Conservation (phyloP, 176 grass and related monocot genomes). For the Pontederia crassipes region DNA sequence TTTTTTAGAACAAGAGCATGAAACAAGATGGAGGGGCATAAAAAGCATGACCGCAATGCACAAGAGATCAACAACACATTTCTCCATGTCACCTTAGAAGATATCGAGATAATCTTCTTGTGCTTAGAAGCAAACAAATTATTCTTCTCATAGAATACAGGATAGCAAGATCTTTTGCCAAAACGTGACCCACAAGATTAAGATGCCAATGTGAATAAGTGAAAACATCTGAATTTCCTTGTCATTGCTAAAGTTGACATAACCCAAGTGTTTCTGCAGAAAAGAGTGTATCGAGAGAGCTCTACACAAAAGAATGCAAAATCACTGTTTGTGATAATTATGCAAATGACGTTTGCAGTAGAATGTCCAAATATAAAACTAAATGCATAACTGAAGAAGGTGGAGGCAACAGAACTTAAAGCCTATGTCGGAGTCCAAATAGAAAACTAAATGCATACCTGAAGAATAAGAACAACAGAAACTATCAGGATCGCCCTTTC, state of each 20-base stretch:
- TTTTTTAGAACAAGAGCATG: no score
- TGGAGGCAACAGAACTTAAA: neutral
- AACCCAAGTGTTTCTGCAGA: conserved; percentile 39
- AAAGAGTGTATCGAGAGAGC: conserved; percentile 78
- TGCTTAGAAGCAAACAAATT: no score
- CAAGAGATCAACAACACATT: no score
- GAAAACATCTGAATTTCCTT: conserved; percentile 7
- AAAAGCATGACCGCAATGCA: no score
- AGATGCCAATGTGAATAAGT: no score
- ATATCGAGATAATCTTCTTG: no score
- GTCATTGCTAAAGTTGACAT: conserved; percentile 29
- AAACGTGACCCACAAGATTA: no score
- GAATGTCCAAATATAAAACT: neutral
- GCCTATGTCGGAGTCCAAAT: neutral
- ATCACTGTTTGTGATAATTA: no score
- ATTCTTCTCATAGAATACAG: no score
- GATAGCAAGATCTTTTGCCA: no score
- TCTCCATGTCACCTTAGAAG: no score
- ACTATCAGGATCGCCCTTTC: conserved; percentile 44
- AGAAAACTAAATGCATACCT: conserved; percentile 40
- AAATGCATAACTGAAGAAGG: neutral
- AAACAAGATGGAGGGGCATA: no score
- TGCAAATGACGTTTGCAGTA: neutral
- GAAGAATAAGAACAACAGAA: conserved; percentile 55
- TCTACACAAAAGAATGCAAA: conserved; percentile 24